phyloP scores from a whole-genome alignment of 768 basidiomycete species.

The Tricholomella constricta region DNA sequence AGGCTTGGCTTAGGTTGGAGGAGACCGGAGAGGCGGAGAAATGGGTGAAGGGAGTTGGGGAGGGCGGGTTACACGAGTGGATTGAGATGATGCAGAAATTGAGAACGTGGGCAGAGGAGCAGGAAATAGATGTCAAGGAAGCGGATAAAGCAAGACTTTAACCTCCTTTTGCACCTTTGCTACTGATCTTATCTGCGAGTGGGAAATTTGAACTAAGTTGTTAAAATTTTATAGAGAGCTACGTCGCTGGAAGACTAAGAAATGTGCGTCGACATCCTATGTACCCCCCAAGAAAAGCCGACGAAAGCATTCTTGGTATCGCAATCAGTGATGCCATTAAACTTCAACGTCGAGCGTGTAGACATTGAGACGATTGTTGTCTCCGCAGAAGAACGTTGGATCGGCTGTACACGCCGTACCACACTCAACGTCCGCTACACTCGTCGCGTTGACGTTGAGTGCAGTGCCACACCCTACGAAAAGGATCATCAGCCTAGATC shows the following conservation, averaged over 20 bases:
- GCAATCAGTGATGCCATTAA: too few species aligned
- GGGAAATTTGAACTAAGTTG: too few species aligned
- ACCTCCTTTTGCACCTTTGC: background rate
- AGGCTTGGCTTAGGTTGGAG: conserved; percentile 62
- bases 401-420: conserved; percentile 5
- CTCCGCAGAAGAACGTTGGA: conserved; percentile 12
- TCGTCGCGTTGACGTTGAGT: background rate
- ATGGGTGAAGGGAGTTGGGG: conserved; percentile 68
- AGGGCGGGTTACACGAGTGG: conserved; percentile 62
- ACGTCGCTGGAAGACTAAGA: too few species aligned
- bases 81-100: conserved; percentile 43
- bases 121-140: conserved; percentile 11
- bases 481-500: background rate
- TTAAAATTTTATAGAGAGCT: too few species aligned
- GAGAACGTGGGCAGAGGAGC: conserved; percentile 30
- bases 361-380: conserved; percentile 8
- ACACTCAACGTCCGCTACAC: conserved; percentile 5
- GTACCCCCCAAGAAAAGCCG: background rate
- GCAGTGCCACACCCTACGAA: conserved; percentile 8
- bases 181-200: background rate
- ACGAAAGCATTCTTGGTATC: too few species aligned
- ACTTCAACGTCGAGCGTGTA: too few species aligned
- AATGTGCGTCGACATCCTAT: too few species aligned
- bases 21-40: conserved; percentile 53
- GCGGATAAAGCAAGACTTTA: conserved; percentile 14